A percentile compares a stretch with the other conserved stretches of the same genome.
Evolutionary conservation across 257 asterid species (phyloP).

Genomic region (Marsdenia floribunda): DNA sequence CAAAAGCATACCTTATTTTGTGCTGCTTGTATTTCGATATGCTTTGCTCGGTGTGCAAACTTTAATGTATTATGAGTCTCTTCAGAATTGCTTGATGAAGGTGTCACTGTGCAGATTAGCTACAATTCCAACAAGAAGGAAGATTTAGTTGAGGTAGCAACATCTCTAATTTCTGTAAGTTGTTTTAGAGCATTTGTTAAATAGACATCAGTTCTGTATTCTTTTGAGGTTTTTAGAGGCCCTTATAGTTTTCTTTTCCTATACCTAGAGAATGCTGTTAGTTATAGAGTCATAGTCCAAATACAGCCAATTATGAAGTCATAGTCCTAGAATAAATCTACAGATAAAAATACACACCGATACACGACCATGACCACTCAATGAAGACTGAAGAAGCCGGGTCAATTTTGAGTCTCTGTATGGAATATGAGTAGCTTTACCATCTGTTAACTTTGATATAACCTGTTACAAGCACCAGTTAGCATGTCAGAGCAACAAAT

Average conservation of each 20-base stretch:
- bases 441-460: constrained; percentile 92
- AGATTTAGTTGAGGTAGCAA: background rate
- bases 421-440: constrained; percentile 80
- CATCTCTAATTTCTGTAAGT: background rate
- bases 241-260: background rate
- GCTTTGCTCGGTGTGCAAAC: constrained; percentile 99
- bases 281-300: background rate
- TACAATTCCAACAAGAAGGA: constrained; percentile 31
- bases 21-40: constrained; percentile 91
- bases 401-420: constrained; percentile 98
- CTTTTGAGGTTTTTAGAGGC: background rate
- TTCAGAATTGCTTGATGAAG: constrained; percentile 95
- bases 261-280: background rate
- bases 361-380: constrained; percentile 97
- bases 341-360: constrained; percentile 57
- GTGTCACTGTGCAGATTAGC: constrained; percentile 95
- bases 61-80: constrained; percentile 98
- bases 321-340: constrained; percentile 15
- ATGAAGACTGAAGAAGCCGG: constrained; percentile 94
- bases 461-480: constrained; percentile 52
- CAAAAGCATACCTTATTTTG: constrained; percentile 71
- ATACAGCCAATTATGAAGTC: background rate
- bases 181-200: background rate
- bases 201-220: background rate
- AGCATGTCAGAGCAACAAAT: constrained; percentile 7